Evolutionary conservation across 1,139 yeast species (phyloP).

Genomic region (Nakaseomyces kungkrabaensis): DNA sequence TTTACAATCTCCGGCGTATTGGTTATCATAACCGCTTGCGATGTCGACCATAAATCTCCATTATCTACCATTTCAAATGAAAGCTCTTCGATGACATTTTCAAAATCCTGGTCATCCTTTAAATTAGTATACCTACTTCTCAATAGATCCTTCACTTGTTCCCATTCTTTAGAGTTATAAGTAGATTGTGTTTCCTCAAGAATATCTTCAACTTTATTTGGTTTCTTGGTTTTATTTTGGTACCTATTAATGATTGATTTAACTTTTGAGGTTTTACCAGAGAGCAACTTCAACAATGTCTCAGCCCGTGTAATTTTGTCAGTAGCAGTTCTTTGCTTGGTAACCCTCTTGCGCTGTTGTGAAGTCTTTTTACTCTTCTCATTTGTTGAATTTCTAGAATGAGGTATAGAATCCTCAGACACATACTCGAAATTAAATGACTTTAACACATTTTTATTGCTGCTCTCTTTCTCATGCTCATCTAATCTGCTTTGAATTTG

Average conservation of each 20-base stretch:
- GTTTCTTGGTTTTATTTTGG: background rate
- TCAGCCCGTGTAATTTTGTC: background rate
- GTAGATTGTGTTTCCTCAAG: background rate
- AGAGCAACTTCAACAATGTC: background rate
- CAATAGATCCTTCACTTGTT: background rate
- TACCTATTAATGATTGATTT: background rate
- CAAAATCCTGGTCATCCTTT: background rate
- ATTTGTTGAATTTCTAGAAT: background rate
- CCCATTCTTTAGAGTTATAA: conserved; percentile 26
- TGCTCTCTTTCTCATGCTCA: conserved; percentile 16
- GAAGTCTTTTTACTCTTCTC: background rate
- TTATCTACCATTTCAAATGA: background rate
- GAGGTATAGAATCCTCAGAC: background rate
- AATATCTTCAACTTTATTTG: conserved; percentile 2
- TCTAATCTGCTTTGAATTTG: conserved; percentile 27
- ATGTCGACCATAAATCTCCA: background rate
- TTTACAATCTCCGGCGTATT: background rate
- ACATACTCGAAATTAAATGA: conserved; percentile 14
- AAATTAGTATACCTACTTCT: background rate
- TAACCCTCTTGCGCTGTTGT: conserved; percentile 2
- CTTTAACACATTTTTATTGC: conserved; percentile 10
- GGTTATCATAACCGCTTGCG: background rate
- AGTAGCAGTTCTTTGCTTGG: background rate
- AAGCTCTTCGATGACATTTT: background rate
- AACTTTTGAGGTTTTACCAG: conserved; percentile 5